Conservation (phyloP, 139 green algal genomes). For the Haematococcus lacustris region DNA sequence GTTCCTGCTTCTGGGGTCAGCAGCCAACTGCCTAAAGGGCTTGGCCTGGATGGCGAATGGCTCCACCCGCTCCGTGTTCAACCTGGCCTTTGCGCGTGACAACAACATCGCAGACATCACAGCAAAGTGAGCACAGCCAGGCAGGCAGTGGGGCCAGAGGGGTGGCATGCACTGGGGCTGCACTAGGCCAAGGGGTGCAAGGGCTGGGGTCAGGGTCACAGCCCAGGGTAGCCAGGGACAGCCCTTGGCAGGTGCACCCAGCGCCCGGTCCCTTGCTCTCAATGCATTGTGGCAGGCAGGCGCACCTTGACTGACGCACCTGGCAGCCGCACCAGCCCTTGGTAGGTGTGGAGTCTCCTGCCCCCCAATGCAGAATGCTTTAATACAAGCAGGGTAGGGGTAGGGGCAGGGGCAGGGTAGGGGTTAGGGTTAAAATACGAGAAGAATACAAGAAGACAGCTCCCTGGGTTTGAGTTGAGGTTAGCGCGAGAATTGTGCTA, state of each 20-base stretch:
- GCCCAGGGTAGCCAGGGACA: neutral
- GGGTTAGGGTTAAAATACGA: too few relatives aligned
- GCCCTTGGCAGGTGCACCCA: neutral
- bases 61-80: conserved; percentile 57
- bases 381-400: too few relatives aligned
- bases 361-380: too few relatives aligned
- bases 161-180: neutral
- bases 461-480: too few relatives aligned
- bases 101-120: conserved; percentile 65
- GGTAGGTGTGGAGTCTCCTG: too few relatives aligned
- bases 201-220: neutral
- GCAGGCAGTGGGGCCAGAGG: neutral
- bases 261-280: too few relatives aligned
- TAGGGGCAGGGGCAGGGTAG: too few relatives aligned
- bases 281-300: too few relatives aligned
- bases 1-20: conserved; percentile 54
- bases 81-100: conserved; percentile 56
- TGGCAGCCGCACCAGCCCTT: too few relatives aligned
- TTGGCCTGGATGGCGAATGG: conserved; percentile 64
- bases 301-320: too few relatives aligned
- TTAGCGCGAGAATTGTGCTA: too few relatives aligned
- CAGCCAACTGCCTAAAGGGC: conserved; percentile 61
- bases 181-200: neutral
- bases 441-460: too few relatives aligned
- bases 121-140: conserved; percentile 17